These are phyloP conservation scores for Candida vartiovaarae DNA, from an alignment of 805 yeast species.

Conservation along the genomic window DNA sequence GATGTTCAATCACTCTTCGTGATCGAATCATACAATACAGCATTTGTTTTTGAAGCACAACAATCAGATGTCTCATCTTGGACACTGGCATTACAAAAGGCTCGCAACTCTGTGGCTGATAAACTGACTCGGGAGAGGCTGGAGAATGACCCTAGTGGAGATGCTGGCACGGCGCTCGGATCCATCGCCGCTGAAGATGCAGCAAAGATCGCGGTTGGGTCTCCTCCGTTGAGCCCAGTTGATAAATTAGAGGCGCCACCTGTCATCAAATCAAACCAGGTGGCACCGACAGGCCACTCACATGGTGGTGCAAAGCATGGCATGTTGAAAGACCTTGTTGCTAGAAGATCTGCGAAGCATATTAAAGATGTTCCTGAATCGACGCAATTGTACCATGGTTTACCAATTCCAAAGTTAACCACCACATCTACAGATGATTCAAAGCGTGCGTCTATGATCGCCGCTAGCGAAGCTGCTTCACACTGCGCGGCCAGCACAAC, in stretches of 20 bases:
- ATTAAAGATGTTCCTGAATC: slow-evolving; percentile 24
- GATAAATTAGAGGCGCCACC: slow-evolving; percentile 2
- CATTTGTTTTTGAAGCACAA: slow-evolving; percentile 52
- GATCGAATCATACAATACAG: slow-evolving; percentile 44
- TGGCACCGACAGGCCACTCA: neutral
- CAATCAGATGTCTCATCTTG: slow-evolving; percentile 45
- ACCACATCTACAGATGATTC: neutral
- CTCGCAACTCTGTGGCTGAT: slow-evolving; percentile 43
- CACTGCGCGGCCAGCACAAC: slow-evolving; percentile 2
- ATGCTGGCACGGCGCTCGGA: slow-evolving; percentile 26
- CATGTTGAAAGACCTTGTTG: slow-evolving; percentile 29
- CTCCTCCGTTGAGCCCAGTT: slow-evolving; percentile 7
- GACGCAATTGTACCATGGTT: slow-evolving; percentile 27
- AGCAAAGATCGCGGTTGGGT: slow-evolving; percentile 22
- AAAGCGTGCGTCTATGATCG: slow-evolving; percentile 9
- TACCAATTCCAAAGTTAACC: slow-evolving; percentile 19
- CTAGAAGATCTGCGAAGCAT: slow-evolving; percentile 16
- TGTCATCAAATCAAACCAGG: neutral
- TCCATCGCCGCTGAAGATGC: slow-evolving; percentile 33
- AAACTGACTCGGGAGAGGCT: slow-evolving; percentile 25
- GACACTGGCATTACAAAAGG: slow-evolving; percentile 47
- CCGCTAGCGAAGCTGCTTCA: slow-evolving; percentile 22
- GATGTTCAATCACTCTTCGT: slow-evolving; percentile 42
- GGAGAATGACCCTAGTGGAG: slow-evolving; percentile 24
- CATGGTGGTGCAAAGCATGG: slow-evolving; percentile 17